Evolutionary conservation across 2,329 filamentous ascomycete genomes (phyloP).

Genomic region (Penicillium sclerotigenum): DNA sequence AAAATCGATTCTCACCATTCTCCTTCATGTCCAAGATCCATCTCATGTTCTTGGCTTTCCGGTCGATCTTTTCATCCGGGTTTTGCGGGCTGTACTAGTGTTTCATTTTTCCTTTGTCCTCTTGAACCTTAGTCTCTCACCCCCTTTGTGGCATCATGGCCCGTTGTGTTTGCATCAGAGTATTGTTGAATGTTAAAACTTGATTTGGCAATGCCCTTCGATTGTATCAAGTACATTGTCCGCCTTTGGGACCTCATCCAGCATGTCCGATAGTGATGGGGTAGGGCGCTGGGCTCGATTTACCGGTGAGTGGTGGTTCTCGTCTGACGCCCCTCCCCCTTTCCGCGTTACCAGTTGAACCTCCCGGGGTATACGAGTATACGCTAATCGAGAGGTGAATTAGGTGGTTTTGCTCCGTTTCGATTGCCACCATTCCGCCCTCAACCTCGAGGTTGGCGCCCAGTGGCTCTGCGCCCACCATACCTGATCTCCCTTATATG

Average conservation of each 20-base stretch:
- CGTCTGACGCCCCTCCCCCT: background rate
- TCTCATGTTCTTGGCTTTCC: background rate
- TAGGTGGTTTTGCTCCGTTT: background rate
- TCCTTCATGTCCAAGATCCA: background rate
- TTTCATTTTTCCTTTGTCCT: background rate
- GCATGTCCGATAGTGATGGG: slow-evolving; percentile 20
- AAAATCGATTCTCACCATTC: background rate
- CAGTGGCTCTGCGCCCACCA: slow-evolving; percentile 31
- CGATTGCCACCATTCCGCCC: background rate
- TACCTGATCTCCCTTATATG: slow-evolving; percentile 29
- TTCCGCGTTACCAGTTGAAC: background rate
- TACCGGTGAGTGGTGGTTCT: slow-evolving; percentile 16
- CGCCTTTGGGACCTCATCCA: slow-evolving; percentile 15
- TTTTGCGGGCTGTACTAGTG: background rate
- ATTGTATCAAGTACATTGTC: slow-evolving; percentile 4
- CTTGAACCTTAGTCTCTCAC: background rate
- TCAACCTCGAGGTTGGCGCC: slow-evolving; percentile 29
- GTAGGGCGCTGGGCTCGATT: slow-evolving; percentile 17
- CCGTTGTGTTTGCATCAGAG: background rate
- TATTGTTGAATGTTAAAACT: slow-evolving; percentile 1
- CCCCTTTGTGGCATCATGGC: background rate
- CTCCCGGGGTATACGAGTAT: background rate
- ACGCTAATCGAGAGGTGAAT: background rate
- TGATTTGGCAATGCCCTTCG: slow-evolving; percentile 18
- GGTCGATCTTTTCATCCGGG: background rate